Evolutionary conservation across 345 rosid species (phyloP), one percentile per base, ranked within the genome.

Genomic region (Trapa bicornis): DNA sequence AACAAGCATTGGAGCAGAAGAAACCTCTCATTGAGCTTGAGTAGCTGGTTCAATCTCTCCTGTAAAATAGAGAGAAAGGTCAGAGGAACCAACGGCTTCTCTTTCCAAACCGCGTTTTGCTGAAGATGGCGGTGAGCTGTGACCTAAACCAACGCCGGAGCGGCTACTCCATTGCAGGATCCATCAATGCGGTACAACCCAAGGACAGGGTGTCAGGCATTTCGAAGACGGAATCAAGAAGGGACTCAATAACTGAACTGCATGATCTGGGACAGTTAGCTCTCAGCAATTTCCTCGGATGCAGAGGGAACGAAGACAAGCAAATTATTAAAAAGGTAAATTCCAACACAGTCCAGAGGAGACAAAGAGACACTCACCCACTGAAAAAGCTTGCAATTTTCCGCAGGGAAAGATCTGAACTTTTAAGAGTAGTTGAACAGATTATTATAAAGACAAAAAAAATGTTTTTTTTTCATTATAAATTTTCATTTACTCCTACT

Each of bases 111-210:
- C 29, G 10, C 8, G 38, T 3, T 37, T 33, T 9, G 63, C 36
- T 12, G 3, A 58, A 58, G 32, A 35, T 58, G 37, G 63, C 38
- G 63, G 63, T 32, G 43, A 8, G 43, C 43, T 22, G 37, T 58
- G 16, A 22, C 35, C 60, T 22, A 33, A 0, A 3, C 16, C 54
- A 50, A 14, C n/a, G 54, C 13, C 43, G 14, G 12, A 7, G 22
- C 60, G n/a, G 5, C 29, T 22, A 22, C 35, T 5, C 33, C 60
- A 4, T 54, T 54, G 10, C 60, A n/a, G 60, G 60, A 54, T 10
- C 60, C n/a, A 16, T 54, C 60, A 54, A n/a, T n/a, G 60, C 60
- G 11, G 63, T 32, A 58, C 63, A 58, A 38, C 63, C 63, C 8
- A 16, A 32, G 63, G 11, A 32, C 14, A 16, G 35, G 11, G 38